Conservation (phyloP, 768 basidiomycete genomes). For the Podaxis pistillaris region DNA sequence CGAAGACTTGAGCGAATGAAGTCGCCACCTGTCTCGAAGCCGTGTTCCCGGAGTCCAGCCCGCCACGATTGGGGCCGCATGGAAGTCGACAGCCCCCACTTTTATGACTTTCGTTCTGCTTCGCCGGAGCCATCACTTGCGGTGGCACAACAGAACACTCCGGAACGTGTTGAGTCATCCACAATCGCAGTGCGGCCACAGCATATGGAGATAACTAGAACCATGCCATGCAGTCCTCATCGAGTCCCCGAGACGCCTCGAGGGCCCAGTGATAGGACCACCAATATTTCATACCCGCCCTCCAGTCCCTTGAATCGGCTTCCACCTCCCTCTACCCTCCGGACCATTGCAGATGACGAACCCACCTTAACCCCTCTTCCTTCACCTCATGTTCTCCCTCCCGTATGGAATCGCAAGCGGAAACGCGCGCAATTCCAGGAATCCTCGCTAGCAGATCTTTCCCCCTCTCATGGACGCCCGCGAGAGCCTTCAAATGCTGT, state of each 20-base stretch:
- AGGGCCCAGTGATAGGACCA: neutral
- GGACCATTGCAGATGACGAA: neutral
- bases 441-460: too few relatives aligned
- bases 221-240: neutral
- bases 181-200: neutral
- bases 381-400: neutral
- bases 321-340: neutral
- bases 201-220: neutral
- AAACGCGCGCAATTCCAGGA: conserved; percentile 5
- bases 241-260: neutral
- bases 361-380: neutral
- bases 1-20: neutral
- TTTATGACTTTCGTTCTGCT: neutral
- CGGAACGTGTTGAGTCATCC: neutral
- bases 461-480: too few relatives aligned
- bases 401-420: neutral
- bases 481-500: neutral
- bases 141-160: neutral
- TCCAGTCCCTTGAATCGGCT: neutral
- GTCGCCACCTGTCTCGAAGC: neutral
- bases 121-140: conserved; percentile 8
- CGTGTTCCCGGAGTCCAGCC: conserved; percentile 2
- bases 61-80: conserved; percentile 8
- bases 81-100: neutral
- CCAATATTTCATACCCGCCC: neutral